Evolutionary conservation across 371 early-diverging fungal species (phyloP), one percentile per base, ranked within the genome.

Genomic region (Mucor circinelloides): DNA sequence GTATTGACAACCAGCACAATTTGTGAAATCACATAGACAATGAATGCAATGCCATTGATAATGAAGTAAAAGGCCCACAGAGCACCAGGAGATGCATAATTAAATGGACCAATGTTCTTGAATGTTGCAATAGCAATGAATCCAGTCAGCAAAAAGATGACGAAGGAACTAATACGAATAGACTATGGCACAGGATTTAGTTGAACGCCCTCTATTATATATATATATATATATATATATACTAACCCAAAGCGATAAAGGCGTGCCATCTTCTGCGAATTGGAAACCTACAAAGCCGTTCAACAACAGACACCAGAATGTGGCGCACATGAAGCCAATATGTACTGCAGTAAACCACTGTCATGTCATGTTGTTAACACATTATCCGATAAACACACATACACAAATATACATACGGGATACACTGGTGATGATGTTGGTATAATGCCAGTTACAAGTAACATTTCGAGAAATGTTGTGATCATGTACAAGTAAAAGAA

Each of bases 211-310:
- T n/a, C n/a, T n/a, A 23, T 21, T 17, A 4, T 2, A 36, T 36
- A 36, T 19, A 7, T 32, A 13, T n/a, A n/a, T n/a, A n/a, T n/a
- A 1, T 36, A 2, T 36, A 12, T 3, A 30, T 34, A 57, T 77
- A 71, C 57, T 70, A 87, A 93, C 93, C 96, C 96, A 95, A 62
- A 96, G 89, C 8, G 94, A 96, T 23, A 88, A 70, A 4, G 90
- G 86, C 30, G 97, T 97, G 63, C 98, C 97, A 78, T 98, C 98
- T 82, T 98, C 97, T 25, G 93, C 89, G 87, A 95, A 97, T 82
- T 97, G 97, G 82, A 95, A 97, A 5, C 95, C 95, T 50, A 98
- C 94, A 76, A 97, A 94, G 12, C 97, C 98, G 79, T 97, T 98
- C 59, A 95, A 76, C 64, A 98, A 85, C 71, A 98, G 77, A 72